These are phyloP conservation scores for Phoma sp. DNA, from an alignment of 2,329 filamentous ascomycete species.

Conservation along the genomic window DNA sequence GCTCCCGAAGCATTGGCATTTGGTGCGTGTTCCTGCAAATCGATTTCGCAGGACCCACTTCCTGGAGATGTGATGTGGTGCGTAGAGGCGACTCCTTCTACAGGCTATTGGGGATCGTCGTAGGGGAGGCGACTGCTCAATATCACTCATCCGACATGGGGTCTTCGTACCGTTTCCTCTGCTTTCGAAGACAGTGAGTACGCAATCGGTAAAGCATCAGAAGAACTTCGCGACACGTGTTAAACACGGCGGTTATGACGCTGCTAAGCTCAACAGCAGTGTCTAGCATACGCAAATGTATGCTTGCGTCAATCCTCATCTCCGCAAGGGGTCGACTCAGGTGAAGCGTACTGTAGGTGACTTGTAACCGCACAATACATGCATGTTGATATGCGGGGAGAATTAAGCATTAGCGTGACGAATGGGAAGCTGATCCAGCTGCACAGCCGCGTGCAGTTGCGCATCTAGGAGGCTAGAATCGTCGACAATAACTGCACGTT, in stretches of 20 bases:
- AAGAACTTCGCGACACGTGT: too few species aligned
- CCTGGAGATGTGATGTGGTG: conserved; percentile 27
- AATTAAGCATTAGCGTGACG: not conserved
- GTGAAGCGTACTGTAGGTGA: not conserved
- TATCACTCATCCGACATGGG: too few species aligned
- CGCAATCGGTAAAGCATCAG: not conserved
- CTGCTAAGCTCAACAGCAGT: conserved; percentile 7
- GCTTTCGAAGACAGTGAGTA: not conserved
- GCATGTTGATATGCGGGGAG: conserved; percentile 4
- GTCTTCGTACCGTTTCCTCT: not conserved
- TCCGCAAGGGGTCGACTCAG: conserved; percentile 17
- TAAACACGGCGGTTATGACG: conserved; percentile 11
- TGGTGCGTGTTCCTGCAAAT: conserved; percentile 29
- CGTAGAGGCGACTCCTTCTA: conserved; percentile 5
- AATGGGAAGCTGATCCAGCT: not conserved
- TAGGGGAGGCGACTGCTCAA: conserved; percentile 3
- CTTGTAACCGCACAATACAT: not conserved
- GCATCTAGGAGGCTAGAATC: conserved; percentile 5
- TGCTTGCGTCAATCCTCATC: conserved; percentile 36
- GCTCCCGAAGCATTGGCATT: conserved; percentile 21
- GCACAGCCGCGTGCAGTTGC: conserved; percentile 17
- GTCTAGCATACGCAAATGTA: not conserved
- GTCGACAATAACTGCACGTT: conserved; percentile 15
- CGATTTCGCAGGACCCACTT: conserved; percentile 31
- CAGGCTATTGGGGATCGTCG: not conserved